Evolutionary conservation across 495 filamentous ascomycete genomes (phyloP).

Genomic region (Sphaerosporella brunnea): DNA sequence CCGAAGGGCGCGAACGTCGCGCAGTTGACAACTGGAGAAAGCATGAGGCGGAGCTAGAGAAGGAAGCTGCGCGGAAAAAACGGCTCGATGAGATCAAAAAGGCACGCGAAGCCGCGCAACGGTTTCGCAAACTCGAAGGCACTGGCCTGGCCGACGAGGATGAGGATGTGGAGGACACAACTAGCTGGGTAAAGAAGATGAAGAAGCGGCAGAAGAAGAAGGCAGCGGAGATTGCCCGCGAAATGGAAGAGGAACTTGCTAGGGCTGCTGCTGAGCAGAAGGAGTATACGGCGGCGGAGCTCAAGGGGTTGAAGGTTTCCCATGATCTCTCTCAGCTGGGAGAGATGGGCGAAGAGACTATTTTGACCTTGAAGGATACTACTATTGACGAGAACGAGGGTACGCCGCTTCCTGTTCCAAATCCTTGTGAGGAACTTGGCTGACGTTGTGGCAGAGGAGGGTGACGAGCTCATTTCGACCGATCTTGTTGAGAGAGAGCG

Average conservation of each 20-base stretch:
- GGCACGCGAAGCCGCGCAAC: conserved; percentile 63
- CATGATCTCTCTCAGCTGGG: conserved; percentile 65
- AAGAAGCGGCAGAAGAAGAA: conserved; percentile 89
- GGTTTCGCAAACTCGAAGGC: conserved; percentile 57
- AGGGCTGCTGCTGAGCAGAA: conserved; percentile 34
- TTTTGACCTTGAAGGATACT: conserved; percentile 80
- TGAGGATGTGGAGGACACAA: conserved; percentile 52
- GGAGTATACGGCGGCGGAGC: conserved; percentile 63
- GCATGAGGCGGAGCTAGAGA: conserved; percentile 39
- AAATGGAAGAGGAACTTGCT: conserved; percentile 52
- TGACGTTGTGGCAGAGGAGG: conserved; percentile 39
- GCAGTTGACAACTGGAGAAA: conserved; percentile 43
- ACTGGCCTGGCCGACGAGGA: conserved; percentile 59
- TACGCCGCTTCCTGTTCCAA: conserved; percentile 6
- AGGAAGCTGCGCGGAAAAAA: conserved; percentile 41
- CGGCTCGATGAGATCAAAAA: conserved; percentile 76
- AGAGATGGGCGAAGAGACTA: conserved; percentile 50
- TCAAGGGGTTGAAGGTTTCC: conserved; percentile 78
- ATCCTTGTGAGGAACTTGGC: not conserved
- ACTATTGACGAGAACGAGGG: conserved; percentile 62
- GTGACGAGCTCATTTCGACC: conserved; percentile 80
- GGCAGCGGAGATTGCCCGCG: conserved; percentile 51
- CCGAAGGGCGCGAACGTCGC: conserved; percentile 33
- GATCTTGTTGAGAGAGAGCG: conserved; percentile 61
- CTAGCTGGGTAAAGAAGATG: conserved; percentile 63